Percentiles rank a stretch among this genome's conserved stretches.
These are phyloP conservation scores for Capsella bursapastoris DNA, from an alignment of 345 rosid genomes.

Conservation along the genomic window DNA sequence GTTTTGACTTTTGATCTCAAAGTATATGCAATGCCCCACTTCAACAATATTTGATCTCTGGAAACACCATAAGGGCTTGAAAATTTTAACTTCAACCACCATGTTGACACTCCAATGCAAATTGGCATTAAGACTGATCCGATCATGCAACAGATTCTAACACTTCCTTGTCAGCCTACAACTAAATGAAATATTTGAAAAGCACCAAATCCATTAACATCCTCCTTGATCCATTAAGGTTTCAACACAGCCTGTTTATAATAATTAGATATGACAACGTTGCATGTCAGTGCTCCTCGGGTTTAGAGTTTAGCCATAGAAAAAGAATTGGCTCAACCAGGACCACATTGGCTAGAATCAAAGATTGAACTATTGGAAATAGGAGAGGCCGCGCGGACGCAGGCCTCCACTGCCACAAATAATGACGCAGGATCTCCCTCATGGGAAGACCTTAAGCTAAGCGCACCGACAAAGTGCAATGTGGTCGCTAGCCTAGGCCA, in stretches of 20 bases:
- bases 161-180: neutral
- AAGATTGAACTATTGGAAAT: neutral
- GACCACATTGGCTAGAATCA: neutral
- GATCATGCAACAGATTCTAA: neutral
- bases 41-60: too few species aligned
- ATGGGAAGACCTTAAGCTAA: constrained; percentile 25
- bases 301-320: neutral
- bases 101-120: neutral
- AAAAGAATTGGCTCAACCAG: neutral
- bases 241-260: too few species aligned
- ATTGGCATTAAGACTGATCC: neutral
- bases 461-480: constrained; percentile 13
- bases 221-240: neutral
- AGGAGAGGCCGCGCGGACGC: constrained; percentile 32
- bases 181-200: neutral
- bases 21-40: too few species aligned
- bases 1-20: too few species aligned
- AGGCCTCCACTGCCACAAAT: constrained; percentile 20
- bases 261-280: too few species aligned
- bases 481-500: constrained; percentile 26
- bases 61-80: too few species aligned
- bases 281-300: neutral
- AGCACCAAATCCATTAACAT: constrained; percentile 9
- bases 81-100: neutral
- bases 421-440: constrained; percentile 22